These are phyloP conservation scores for Sporothrix schenckii DNA, from an alignment of 2,329 filamentous ascomycete genomes.

Conservation along the genomic window DNA sequence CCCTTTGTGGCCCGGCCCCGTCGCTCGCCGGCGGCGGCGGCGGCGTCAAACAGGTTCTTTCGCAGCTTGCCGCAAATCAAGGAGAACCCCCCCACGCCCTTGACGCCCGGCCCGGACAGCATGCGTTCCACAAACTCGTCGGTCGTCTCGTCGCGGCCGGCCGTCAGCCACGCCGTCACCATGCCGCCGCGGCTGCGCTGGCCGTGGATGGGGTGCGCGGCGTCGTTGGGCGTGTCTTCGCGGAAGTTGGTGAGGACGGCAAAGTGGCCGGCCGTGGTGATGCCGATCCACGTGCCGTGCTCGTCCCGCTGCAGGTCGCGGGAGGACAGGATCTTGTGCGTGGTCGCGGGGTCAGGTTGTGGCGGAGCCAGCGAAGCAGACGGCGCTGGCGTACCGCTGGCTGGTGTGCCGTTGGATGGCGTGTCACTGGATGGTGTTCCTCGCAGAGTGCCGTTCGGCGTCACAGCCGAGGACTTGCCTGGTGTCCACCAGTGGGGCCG, in stretches of 20 bases:
- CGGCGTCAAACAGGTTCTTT: conserved; percentile 37
- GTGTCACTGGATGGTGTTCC: conserved; percentile 19
- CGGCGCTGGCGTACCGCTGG: conserved; percentile 9
- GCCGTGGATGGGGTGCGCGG: conserved; percentile 56
- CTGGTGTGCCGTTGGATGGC: background rate
- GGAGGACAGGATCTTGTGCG: conserved; percentile 56
- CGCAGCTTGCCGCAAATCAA: conserved; percentile 66
- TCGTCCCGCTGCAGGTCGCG: conserved; percentile 64
- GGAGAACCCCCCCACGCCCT: conserved; percentile 67
- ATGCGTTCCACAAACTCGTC: conserved; percentile 56
- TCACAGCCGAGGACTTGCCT: conserved; percentile 39
- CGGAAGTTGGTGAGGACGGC: conserved; percentile 70
- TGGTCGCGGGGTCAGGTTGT: background rate
- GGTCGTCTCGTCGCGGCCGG: conserved; percentile 52
- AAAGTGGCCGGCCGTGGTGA: conserved; percentile 62
- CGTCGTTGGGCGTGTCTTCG: conserved; percentile 56
- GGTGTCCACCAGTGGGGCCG: conserved; percentile 65
- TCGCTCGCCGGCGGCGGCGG: conserved; percentile 25
- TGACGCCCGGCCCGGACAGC: conserved; percentile 57
- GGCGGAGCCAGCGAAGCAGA: background rate
- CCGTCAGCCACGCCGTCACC: conserved; percentile 64
- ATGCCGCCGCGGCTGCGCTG: conserved; percentile 64
- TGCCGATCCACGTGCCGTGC: conserved; percentile 67
- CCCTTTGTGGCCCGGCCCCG: conserved; percentile 44
- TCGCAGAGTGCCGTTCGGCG: conserved; percentile 14